Percentiles rank a stretch among this genome's conserved stretches.
phyloP scores from a whole-genome alignment of 1,139 yeast genomes.

The Yamadazyma sp. region DNA sequence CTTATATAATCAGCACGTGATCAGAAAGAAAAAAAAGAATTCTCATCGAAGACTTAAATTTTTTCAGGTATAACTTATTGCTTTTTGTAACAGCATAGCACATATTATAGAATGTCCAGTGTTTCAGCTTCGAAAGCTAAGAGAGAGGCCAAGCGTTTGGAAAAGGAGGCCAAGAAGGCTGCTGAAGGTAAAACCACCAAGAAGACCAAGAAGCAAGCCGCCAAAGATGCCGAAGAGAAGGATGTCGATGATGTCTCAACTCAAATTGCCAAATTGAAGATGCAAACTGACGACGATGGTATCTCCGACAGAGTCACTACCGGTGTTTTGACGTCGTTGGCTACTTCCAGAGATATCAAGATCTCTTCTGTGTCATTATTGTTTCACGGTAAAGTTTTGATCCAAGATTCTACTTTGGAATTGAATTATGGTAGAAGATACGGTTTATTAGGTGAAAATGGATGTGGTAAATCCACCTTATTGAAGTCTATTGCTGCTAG shows the following conservation, averaged over 20 bases:
- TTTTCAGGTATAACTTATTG: slow-evolving; percentile 3
- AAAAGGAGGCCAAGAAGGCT: slow-evolving; percentile 62
- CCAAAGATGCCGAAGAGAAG: slow-evolving; percentile 58
- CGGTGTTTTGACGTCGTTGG: slow-evolving; percentile 89
- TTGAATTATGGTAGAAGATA: slow-evolving; percentile 96
- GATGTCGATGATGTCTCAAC: slow-evolving; percentile 66
- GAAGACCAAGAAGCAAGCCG: slow-evolving; percentile 55
- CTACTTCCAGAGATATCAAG: slow-evolving; percentile 92
- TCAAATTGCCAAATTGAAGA: slow-evolving; percentile 80
- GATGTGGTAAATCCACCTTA: slow-evolving; percentile 98
- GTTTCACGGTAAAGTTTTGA: slow-evolving; percentile 95
- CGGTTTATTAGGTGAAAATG: slow-evolving; percentile 96
- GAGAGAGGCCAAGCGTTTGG: slow-evolving; percentile 83
- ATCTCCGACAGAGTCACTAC: slow-evolving; percentile 96
- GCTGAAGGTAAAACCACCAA: slow-evolving; percentile 75
- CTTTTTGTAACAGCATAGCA: slow-evolving; percentile 2
- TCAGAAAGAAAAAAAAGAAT: slow-evolving; percentile 2
- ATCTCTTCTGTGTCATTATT: slow-evolving; percentile 84
- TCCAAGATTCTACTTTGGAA: slow-evolving; percentile 89
- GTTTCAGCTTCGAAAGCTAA: slow-evolving; percentile 93
- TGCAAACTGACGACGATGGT: slow-evolving; percentile 93
- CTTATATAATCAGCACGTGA: slow-evolving; percentile 1
- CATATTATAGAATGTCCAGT: slow-evolving; percentile 31
- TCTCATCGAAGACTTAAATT: slow-evolving; percentile 10
- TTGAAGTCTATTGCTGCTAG: slow-evolving; percentile 91